Evolutionary conservation across 805 yeast genomes (phyloP), one percentile per base, ranked within the genome.

Genomic region (Kodamaea fukazawae): DNA sequence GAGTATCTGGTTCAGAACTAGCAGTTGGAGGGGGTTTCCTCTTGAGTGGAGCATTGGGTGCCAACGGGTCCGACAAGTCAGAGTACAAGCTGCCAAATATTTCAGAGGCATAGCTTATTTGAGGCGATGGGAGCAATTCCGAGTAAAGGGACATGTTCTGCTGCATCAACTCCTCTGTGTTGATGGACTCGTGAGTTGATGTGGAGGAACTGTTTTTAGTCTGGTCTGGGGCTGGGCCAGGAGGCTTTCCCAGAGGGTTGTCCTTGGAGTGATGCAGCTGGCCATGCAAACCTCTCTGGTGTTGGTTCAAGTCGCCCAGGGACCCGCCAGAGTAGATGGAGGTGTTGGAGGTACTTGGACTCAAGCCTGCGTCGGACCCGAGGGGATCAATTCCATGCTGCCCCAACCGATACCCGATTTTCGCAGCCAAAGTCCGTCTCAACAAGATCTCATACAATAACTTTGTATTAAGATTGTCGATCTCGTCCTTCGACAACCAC

Each of bases 391-490:
- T 27, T 9, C 49, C 49, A 32, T 41, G 43, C 26, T 57, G 58
- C 12, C 42, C 42, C 34, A 69, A 50, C 29, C 74, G 45, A 42
- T 55, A 69, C 3, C 53, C 65, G 16, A 69, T 55, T 49, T 69
- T 69, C 5, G 71, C 73, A 25, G 71, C 67, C 45, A 67, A 47
- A 1, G 73, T 69, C 41, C 71, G 49, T 42, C 73, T 56, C n/a
- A 69, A 40, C 31, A 69, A 52, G 4, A 65, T 43, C 38, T 68
- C 75, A 22, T 65, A 53, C n/a, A 65, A 49, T 0, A 69, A 34
- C 39, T 54, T 55, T 29, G 51, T 55, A 36, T 67, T 59, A 36
- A 67, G 44, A n/a, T 46, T 42, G 8, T 57, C 54, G 13, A 57
- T 50, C 33, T 67, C 71, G 2, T 34, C 33, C 8, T 51, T 42